Evolutionary conservation across 1,139 yeast species (phyloP).

Genomic region (Protomyces gravidus): DNA sequence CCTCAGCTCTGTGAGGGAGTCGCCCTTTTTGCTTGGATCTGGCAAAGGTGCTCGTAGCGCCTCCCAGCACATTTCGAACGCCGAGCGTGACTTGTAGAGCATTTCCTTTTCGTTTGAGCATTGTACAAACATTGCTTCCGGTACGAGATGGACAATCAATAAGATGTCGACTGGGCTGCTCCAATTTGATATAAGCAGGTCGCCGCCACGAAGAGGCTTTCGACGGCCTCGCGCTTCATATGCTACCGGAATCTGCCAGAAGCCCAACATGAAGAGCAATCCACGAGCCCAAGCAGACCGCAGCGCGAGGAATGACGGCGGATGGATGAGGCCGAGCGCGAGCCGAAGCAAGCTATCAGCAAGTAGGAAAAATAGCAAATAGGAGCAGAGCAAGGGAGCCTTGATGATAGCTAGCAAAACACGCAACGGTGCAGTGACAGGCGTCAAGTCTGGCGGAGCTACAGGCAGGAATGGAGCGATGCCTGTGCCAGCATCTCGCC

Average conservation of each 20-base stretch:
- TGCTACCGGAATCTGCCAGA: constrained; percentile 4
- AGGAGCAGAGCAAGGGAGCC: constrained; percentile 2
- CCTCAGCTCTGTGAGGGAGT: not conserved
- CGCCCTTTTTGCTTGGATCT: not conserved
- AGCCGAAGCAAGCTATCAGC: constrained; percentile 14
- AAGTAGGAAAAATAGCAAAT: constrained; percentile 2
- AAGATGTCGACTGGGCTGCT: constrained; percentile 21
- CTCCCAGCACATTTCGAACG: not conserved
- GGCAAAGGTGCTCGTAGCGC: not conserved
- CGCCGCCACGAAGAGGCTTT: constrained; percentile 7
- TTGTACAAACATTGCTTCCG: constrained; percentile 8
- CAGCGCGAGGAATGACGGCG: constrained; percentile 1
- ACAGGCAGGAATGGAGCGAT: constrained; percentile 26
- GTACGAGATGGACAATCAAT: constrained; percentile 5
- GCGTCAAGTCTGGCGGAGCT: constrained; percentile 13
- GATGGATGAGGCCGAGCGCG: constrained; percentile 10
- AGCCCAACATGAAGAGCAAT: constrained; percentile 9
- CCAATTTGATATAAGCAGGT: constrained; percentile 11
- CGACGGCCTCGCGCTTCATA: constrained; percentile 8
- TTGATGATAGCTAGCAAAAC: constrained; percentile 12
- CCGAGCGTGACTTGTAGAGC: constrained; percentile 21
- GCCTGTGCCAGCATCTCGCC: constrained; percentile 27
- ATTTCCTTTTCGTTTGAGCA: constrained; percentile 9
- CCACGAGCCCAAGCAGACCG: constrained; percentile 9
- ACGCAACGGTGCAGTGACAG: constrained; percentile 1